Conservation (phyloP, 2,329 filamentous ascomycete genomes). For the Periconia sp. region DNA sequence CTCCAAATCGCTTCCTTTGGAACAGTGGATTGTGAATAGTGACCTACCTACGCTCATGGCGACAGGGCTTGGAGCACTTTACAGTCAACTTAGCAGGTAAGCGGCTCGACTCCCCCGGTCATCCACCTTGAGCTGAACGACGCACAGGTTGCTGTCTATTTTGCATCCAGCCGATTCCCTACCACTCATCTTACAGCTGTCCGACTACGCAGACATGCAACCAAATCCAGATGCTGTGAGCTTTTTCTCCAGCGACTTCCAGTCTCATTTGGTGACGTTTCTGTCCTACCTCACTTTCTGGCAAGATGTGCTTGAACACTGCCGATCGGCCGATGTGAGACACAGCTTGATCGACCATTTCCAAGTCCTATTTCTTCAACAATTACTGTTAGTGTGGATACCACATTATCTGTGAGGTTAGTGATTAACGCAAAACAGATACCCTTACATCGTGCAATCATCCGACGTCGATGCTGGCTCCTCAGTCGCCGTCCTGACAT, state of each 20-base stretch:
- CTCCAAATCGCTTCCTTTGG: constrained; percentile 76
- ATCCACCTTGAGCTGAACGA: not conserved
- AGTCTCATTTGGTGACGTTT: constrained; percentile 88
- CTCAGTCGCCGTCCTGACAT: constrained; percentile 92
- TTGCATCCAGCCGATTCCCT: constrained; percentile 73
- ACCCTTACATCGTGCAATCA: constrained; percentile 92
- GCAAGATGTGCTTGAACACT: constrained; percentile 98
- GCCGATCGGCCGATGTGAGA: constrained; percentile 86
- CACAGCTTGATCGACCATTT: constrained; percentile 95
- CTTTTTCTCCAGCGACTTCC: constrained; percentile 74
- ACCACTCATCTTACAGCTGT: constrained; percentile 82
- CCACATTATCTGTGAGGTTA: not conserved
- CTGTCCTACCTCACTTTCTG: constrained; percentile 94
- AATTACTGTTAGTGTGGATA: constrained; percentile 69
- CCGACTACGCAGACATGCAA: constrained; percentile 79
- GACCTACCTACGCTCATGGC: constrained; percentile 97
- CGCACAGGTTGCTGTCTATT: constrained; percentile 72
- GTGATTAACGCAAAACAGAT: constrained; percentile 55
- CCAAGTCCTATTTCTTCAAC: constrained; percentile 92
- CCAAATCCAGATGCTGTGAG: constrained; percentile 67
- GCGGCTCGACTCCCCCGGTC: constrained; percentile 8
- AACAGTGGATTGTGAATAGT: constrained; percentile 96
- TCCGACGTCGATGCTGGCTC: constrained; percentile 97
- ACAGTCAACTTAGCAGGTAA: constrained; percentile 67
- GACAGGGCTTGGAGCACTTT: constrained; percentile 81